A percentile compares a stretch with the other conserved stretches of the same genome.
These are phyloP conservation scores for Picochlorum sp. DNA, from an alignment of 139 green algal species.

Conservation along the genomic window DNA sequence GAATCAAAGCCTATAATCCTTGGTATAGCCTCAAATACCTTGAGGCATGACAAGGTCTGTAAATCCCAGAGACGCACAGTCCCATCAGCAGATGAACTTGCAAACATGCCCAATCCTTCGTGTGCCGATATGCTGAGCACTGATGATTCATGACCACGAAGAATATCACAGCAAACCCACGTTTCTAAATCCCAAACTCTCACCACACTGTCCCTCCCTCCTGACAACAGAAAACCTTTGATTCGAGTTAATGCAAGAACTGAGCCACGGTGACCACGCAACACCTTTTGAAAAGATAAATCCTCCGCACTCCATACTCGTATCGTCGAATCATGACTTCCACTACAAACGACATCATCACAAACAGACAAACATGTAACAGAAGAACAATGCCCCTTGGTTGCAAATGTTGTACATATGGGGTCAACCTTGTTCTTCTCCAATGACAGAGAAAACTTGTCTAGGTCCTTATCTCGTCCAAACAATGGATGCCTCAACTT, in stretches of 20 bases:
- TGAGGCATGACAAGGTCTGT: constrained; percentile 4
- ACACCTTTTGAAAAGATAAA: constrained; percentile 47
- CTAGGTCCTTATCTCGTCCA: too few species aligned
- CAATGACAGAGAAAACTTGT: not conserved
- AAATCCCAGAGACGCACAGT: constrained; percentile 67
- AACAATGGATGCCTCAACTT: not conserved
- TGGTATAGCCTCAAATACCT: not conserved
- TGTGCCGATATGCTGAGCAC: constrained; percentile 46
- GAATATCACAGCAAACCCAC: constrained; percentile 70
- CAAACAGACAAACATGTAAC: constrained; percentile 59
- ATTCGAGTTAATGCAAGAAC: constrained; percentile 70
- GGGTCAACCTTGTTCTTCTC: not conserved
- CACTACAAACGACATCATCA: constrained; percentile 32
- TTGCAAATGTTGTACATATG: not conserved
- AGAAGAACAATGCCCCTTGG: constrained; percentile 34
- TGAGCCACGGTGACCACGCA: constrained; percentile 60
- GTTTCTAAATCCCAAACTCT: constrained; percentile 80
- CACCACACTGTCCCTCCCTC: constrained; percentile 81
- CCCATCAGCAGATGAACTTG: constrained; percentile 62
- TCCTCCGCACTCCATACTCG: constrained; percentile 52
- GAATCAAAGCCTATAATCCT: not conserved
- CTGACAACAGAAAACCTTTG: constrained; percentile 59
- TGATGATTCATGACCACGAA: constrained; percentile 77
- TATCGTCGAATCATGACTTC: constrained; percentile 51
- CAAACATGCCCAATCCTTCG: constrained; percentile 35